Base-by-base conservation (phyloP, 257 asterid genomes). In the Capsicum rhomboideum region DNA sequence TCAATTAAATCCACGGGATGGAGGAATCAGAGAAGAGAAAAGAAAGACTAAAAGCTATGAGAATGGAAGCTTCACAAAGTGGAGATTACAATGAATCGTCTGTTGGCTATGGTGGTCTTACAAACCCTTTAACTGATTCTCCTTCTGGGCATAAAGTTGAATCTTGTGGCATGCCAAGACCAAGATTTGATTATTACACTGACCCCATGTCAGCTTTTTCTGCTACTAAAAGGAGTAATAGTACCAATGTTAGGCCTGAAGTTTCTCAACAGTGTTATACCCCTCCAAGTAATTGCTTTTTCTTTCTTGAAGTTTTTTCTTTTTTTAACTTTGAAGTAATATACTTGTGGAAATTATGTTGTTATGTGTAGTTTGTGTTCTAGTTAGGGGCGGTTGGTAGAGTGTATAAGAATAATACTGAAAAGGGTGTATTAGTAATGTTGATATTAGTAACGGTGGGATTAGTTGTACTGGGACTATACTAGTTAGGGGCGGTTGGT, bases 181-280 rank as follows among this genome's bases (percentile, higher is more conserved):
- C 90, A 6, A 92, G 98, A 88, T 95, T 95, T 86, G 97, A 91
- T 88, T 95, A 82, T 82, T 94, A 95, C 82, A 94, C 99, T 1
- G 95, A 94, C 80, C 98, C 99, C 44, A 86, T 91, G 97, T 69
- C 97, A 23, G 99, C 99, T 72, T 95, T 87, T 88, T 90, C 97
- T 49, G 63, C 61, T 0, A 77, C 85, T 84, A 92, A 83, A 49
- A 77, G 56, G 61, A 50, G 63, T 18, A 26, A 74, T 2, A 44
- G 49, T n/a, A n/a, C n/a, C 44, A 21, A 18, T 34, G 42, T 75
- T 16, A 75, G 87, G 75, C 92, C 92, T 86, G 95, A 87, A 83
- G 84, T 78, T 87, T 68, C 92, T 17, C 97, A 88, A 56, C 90
- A 86, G 84, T 86, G 85, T 87, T 31, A 63, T 85, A 75, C 79